A percentile compares a stretch with the other conserved stretches of the same genome.
Conservation (phyloP, 768 basidiomycete species). For the Leucocoprinus sp. region DNA sequence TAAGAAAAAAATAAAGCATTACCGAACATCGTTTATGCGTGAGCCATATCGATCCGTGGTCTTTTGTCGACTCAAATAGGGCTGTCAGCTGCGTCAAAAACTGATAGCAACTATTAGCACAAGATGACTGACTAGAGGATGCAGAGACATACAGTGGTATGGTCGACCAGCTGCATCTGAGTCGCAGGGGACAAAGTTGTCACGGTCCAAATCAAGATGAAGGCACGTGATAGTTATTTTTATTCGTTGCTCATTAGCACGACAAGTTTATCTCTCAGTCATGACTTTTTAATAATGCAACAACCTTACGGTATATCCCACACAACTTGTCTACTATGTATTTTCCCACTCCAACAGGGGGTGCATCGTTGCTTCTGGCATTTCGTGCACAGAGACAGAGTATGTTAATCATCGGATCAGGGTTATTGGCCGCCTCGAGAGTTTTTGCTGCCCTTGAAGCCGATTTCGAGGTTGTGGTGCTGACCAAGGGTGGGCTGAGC, state of each 20-base stretch:
- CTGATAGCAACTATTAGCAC: conserved; percentile 27
- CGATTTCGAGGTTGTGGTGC: conserved; percentile 60
- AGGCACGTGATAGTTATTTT: too few relatives aligned
- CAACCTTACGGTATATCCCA: too few relatives aligned
- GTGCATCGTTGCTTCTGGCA: conserved; percentile 74
- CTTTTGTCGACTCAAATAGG: conserved; percentile 65
- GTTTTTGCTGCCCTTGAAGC: conserved; percentile 80
- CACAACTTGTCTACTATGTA: too few relatives aligned
- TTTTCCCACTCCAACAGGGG: conserved; percentile 38
- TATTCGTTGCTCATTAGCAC: conserved; percentile 23
- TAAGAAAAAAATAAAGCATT: conserved; percentile 6
- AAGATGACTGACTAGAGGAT: not conserved
- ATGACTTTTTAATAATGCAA: too few relatives aligned
- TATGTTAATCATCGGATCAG: conserved; percentile 69
- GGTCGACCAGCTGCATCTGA: conserved; percentile 35
- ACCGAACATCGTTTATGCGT: conserved; percentile 83
- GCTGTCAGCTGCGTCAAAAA: conserved; percentile 61
- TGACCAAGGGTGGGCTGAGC: conserved; percentile 53
- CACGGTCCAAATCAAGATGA: too few relatives aligned
- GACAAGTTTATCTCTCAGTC: too few relatives aligned
- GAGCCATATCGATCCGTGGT: conserved; percentile 80
- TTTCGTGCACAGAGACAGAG: conserved; percentile 52
- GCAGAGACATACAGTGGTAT: conserved; percentile 27
- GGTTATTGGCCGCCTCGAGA: conserved; percentile 76
- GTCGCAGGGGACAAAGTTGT: not conserved